These are phyloP conservation scores for Balamuthia mandrillaris DNA, from an alignment of 208 protist genomes.

Conservation along the genomic window DNA sequence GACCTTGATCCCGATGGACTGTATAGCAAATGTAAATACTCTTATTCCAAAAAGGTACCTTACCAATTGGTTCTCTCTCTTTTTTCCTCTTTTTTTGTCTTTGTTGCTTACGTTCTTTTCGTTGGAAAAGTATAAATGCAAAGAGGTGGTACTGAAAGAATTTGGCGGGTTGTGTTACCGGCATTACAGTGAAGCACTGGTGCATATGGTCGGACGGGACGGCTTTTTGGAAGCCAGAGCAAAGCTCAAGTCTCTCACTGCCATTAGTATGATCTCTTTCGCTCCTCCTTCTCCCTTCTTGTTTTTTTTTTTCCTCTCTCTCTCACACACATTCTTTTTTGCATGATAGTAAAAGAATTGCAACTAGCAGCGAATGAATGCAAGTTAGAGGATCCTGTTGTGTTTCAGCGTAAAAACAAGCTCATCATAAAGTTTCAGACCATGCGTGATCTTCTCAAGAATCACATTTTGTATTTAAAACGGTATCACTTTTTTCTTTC, in stretches of 20 bases:
- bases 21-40: background rate
- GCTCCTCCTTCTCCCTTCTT: background rate
- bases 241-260: background rate
- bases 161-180: constrained; percentile 23
- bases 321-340: background rate
- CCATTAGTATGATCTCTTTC: background rate
- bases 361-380: background rate
- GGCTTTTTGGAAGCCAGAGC: background rate
- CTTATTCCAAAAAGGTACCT: background rate
- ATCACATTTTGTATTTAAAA: too few species aligned
- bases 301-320: background rate
- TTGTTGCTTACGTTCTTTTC: background rate
- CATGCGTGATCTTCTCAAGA: background rate
- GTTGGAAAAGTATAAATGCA: background rate
- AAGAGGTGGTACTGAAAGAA: constrained; percentile 23
- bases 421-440: constrained; percentile 14
- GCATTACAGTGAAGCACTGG: background rate
- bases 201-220: background rate
- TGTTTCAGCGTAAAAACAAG: constrained; percentile 11
- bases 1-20: background rate
- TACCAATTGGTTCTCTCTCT: background rate
- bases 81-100: background rate
- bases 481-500: too few species aligned
- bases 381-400: background rate
- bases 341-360: background rate